phyloP scores from a whole-genome alignment of 2,329 filamentous ascomycete genomes.

The Neonectria faginata region DNA sequence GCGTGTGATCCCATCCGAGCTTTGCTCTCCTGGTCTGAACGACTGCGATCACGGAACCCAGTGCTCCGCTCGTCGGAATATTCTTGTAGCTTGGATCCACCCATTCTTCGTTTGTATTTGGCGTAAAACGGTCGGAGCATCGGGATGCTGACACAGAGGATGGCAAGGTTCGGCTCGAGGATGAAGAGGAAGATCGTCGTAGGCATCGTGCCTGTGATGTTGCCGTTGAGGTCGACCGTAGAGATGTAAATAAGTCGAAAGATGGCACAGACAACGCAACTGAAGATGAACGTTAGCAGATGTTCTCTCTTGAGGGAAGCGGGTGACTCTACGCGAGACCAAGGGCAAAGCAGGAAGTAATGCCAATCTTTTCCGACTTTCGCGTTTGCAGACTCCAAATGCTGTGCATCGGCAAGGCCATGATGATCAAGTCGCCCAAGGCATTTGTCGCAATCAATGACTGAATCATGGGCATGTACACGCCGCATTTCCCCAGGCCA shows the following conservation, averaged over 20 bases:
- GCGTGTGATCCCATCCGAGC: conserved; percentile 11
- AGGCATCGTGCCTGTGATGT: conserved; percentile 55
- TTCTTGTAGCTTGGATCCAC: conserved; percentile 46
- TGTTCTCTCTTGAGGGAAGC: fast-evolving
- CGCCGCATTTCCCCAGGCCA: conserved; percentile 47
- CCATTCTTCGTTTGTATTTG: conserved; percentile 49
- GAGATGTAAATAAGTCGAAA: conserved; percentile 55
- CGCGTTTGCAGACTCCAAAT: conserved; percentile 55
- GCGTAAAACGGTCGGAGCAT: conserved; percentile 55
- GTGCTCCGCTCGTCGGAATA: conserved; percentile 40
- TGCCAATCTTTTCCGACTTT: conserved; percentile 51
- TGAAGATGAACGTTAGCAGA: conserved; percentile 34
- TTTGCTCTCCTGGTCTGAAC: conserved; percentile 27
- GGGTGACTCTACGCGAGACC: conserved; percentile 49
- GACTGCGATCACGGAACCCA: conserved; percentile 37
- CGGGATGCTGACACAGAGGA: conserved; percentile 56
- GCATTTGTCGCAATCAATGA: conserved; percentile 54
- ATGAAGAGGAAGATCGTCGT: conserved; percentile 55
- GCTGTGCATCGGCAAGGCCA: conserved; percentile 52
- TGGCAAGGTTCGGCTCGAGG: conserved; percentile 55
- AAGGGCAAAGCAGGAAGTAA: conserved; percentile 52
- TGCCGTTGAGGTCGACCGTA: conserved; percentile 50
- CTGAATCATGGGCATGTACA: conserved; percentile 52
- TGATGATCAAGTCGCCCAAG: conserved; percentile 53
- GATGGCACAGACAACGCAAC: conserved; percentile 53